phyloP scores from a whole-genome alignment of 2,329 filamentous ascomycete genomes.

The Colletotrichum sublineola region DNA sequence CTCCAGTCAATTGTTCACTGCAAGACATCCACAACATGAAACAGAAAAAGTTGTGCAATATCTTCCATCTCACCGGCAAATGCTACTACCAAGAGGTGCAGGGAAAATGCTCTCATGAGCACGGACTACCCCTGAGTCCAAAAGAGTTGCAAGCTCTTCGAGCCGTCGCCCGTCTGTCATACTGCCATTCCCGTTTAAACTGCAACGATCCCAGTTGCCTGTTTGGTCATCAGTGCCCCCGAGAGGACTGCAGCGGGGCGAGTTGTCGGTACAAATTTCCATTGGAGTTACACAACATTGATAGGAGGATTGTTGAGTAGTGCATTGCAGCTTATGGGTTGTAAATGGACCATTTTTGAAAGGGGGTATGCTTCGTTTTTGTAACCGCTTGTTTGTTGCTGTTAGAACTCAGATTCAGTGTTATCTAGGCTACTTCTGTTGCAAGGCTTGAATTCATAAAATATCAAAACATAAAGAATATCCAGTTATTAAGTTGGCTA shows the following conservation, averaged over 20 bases:
- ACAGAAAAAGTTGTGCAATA: slow-evolving; percentile 51
- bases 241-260: slow-evolving; percentile 32
- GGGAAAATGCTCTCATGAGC: slow-evolving; percentile 47
- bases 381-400: not conserved
- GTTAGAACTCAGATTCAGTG: not conserved
- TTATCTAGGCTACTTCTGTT: not conserved
- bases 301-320: slow-evolving; percentile 20
- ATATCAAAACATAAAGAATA: not conserved
- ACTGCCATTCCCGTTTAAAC: slow-evolving; percentile 47
- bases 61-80: slow-evolving; percentile 48
- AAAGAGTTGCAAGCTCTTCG: slow-evolving; percentile 47
- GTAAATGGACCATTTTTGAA: too few relatives aligned
- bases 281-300: slow-evolving; percentile 43
- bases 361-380: not conserved
- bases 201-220: slow-evolving; percentile 47
- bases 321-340: not conserved
- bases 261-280: slow-evolving; percentile 42
- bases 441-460: accelerated
- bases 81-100: slow-evolving; percentile 36
- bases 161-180: slow-evolving; percentile 48
- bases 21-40: slow-evolving; percentile 46
- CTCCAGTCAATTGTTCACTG: slow-evolving; percentile 42
- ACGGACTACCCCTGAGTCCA: slow-evolving; percentile 44
- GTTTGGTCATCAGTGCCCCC: slow-evolving; percentile 44
- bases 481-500: not conserved